Base-by-base conservation (phyloP, 306 rosid genomes). In the Canavalia gladiata region DNA sequence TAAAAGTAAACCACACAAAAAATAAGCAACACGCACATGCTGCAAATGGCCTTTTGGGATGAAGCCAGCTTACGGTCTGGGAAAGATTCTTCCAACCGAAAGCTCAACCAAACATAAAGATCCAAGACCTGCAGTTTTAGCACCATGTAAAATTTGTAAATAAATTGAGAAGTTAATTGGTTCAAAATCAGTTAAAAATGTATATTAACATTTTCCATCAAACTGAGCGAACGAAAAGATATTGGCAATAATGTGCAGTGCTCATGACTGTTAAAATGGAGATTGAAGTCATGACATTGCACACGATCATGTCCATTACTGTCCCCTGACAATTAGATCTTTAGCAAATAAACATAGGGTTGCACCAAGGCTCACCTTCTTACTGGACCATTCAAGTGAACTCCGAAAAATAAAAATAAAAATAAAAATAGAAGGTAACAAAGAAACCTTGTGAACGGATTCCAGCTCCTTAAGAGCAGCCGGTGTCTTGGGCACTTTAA, bases 61-160 rank as follows among this genome's bases (percentile, higher is more conserved):
- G 87, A 73, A 46, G 98, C 97, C 45, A 93, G 72, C 86, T 87
- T 89, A 0, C 81, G 96, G 87, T 95, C 99, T 6, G 97, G 99
- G 84, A 95, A 95, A 46, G 98, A 89, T 9, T 91, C 95, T 68
- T 93, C 98, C 85, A 89, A 77, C 42, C 93, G 95, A 72, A 81
- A 93, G 87, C 99, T 95, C 94, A 95, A 86, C 99, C 98, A 95
- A 70, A 93, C 90, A 50, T 95, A 95, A 68, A 95, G 93, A 79
- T 95, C 99, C 92, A 95, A 82, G 46, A 95, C 98, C 99, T 93
- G 84, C 84, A 88, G 69, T 81, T 87, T 79, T 79, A 58, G 67
- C 79, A 85, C 77, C 86, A 76, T 74, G 2, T 60, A 83, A 71
- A 59, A 52, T 41, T 63, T 1, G 11, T 49, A 33, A 47, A 65